A percentile compares a stretch with the other conserved stretches of the same genome.
phyloP scores from a whole-genome alignment of 2,329 filamentous ascomycete genomes.

The Orbilia ellipsospora region DNA sequence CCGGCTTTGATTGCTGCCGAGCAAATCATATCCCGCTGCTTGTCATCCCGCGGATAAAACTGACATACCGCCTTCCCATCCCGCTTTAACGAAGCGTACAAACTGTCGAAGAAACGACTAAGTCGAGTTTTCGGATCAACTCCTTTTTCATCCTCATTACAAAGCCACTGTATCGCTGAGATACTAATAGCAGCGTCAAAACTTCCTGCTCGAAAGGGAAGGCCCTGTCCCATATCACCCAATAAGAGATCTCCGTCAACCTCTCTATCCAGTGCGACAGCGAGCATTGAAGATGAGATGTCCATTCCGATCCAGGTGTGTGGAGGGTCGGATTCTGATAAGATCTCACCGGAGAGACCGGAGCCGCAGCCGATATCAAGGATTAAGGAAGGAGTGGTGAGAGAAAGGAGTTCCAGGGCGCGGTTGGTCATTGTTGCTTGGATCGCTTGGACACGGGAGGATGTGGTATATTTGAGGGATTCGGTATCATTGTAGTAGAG shows the following conservation, averaged over 20 bases:
- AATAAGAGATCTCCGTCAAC: constrained; percentile 94
- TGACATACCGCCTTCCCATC: constrained; percentile 94
- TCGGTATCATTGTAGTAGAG: constrained; percentile 97
- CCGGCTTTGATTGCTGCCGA: constrained; percentile 90
- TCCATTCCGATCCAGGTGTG: constrained; percentile 99
- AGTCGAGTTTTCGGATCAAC: constrained; percentile 79
- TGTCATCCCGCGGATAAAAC: constrained; percentile 97
- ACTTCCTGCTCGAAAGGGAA: constrained; percentile 89
- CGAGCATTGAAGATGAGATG: constrained; percentile 94
- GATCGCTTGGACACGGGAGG: constrained; percentile 92
- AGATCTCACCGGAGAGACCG: constrained; percentile 91
- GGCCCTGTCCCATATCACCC: constrained; percentile 92
- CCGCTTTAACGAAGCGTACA: constrained; percentile 84
- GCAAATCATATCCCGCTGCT: constrained; percentile 91
- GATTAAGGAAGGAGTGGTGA: constrained; percentile 82
- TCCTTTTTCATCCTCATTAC: constrained; percentile 90
- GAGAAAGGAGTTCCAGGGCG: constrained; percentile 88
- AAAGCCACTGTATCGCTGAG: constrained; percentile 97
- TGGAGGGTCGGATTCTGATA: constrained; percentile 73
- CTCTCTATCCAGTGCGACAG: constrained; percentile 88
- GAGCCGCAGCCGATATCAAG: constrained; percentile 97
- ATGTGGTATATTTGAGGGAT: constrained; percentile 97
- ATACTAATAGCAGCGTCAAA: constrained; percentile 98
- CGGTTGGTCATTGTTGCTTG: constrained; percentile 94
- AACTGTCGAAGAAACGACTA: constrained; percentile 86